phyloP scores from a whole-genome alignment of 805 yeast species.

The Diddensiella transvaalensis region DNA sequence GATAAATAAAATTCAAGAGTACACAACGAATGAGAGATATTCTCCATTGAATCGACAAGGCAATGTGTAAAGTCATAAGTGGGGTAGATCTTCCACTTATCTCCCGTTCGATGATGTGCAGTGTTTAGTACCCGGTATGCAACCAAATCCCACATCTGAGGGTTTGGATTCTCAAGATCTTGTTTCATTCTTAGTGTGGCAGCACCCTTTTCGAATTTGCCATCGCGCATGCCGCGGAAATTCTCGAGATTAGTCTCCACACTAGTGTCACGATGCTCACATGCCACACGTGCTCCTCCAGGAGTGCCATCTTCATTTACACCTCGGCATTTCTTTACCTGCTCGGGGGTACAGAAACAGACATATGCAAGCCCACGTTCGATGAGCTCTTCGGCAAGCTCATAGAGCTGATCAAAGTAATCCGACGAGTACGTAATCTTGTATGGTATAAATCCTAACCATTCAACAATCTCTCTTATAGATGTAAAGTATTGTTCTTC shows the following conservation, averaged over 20 bases:
- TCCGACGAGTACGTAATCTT: slow-evolving; percentile 94
- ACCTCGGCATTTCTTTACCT: slow-evolving; percentile 88
- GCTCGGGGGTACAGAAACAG: slow-evolving; percentile 89
- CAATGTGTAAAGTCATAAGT: slow-evolving; percentile 99
- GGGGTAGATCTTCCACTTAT: slow-evolving; percentile 96
- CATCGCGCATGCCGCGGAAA: slow-evolving; percentile 90
- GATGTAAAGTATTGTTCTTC: slow-evolving; percentile 86
- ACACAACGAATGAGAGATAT: slow-evolving; percentile 92
- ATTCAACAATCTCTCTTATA: slow-evolving; percentile 75
- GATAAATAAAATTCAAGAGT: slow-evolving; percentile 91
- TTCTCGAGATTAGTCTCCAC: slow-evolving; percentile 71
- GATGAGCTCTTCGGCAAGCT: slow-evolving; percentile 80
- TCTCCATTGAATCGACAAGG: slow-evolving; percentile 95
- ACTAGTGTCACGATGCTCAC: slow-evolving; percentile 68
- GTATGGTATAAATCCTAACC: slow-evolving; percentile 96
- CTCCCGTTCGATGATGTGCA: slow-evolving; percentile 94
- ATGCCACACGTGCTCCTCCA: slow-evolving; percentile 88
- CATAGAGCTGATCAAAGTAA: slow-evolving; percentile 86
- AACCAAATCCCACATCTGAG: slow-evolving; percentile 99
- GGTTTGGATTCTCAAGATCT: slow-evolving; percentile 83
- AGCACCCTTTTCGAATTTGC: slow-evolving; percentile 81
- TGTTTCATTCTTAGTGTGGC: slow-evolving; percentile 97
- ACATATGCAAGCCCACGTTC: slow-evolving; percentile 74
- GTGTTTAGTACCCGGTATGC: slow-evolving; percentile 94
- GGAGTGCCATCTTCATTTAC: slow-evolving; percentile 85